A percentile compares a stretch with the other conserved stretches of the same genome.
These are phyloP conservation scores for Chamaenerion angustifolium DNA, from an alignment of 345 rosid genomes.

Conservation along the genomic window DNA sequence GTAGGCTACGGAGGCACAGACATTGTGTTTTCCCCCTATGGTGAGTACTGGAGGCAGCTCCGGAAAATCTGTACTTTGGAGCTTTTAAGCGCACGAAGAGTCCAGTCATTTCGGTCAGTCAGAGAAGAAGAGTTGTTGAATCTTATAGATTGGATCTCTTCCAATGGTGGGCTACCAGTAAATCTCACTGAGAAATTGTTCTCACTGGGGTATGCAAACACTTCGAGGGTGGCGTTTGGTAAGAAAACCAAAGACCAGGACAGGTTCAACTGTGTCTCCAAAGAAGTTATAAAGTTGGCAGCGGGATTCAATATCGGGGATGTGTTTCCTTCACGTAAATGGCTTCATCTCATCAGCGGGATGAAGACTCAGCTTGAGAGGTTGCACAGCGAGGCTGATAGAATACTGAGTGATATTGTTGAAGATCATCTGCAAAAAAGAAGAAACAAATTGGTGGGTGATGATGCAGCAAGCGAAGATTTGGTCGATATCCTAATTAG, in stretches of 20 bases:
- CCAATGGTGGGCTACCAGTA: background rate
- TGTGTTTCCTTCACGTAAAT: constrained; percentile 9
- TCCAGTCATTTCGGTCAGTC: background rate
- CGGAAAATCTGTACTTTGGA: background rate
- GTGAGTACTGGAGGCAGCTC: background rate
- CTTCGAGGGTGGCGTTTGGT: constrained; percentile 2
- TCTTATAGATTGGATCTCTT: constrained; percentile 8
- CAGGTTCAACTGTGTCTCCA: background rate
- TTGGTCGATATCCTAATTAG: constrained; percentile 12
- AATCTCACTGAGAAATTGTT: constrained; percentile 10
- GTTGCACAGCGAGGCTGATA: constrained; percentile 6
- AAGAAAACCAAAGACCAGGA: constrained; percentile 9
- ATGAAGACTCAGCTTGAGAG: background rate
- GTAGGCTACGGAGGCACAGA: constrained; percentile 5
- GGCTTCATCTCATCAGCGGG: constrained; percentile 9
- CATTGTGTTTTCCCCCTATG: background rate
- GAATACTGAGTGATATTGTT: constrained; percentile 9
- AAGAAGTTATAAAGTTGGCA: background rate
- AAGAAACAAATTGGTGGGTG: background rate
- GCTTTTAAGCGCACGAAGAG: background rate
- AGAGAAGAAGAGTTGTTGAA: constrained; percentile 5
- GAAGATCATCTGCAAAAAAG: constrained; percentile 2
- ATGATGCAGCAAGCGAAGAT: constrained; percentile 3
- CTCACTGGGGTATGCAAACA: background rate
- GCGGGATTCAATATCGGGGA: constrained; percentile 8